Evolutionary conservation across 2,329 filamentous ascomycete species (phyloP), one percentile per base, ranked within the genome.

Genomic region (Xylariales sp.): DNA sequence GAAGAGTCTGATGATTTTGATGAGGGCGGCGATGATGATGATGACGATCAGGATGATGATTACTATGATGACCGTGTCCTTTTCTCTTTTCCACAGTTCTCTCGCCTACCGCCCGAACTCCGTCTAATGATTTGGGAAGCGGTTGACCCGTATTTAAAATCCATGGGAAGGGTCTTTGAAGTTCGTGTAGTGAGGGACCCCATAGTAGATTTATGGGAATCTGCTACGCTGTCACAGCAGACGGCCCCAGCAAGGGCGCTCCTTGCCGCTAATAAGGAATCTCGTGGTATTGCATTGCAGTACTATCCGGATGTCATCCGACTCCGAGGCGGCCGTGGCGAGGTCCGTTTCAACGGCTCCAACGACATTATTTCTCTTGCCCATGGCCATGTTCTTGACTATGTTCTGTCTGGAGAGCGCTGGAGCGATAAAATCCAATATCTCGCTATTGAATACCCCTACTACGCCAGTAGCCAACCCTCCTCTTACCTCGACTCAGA

Each of bases 51-150:
- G 16, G 34, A 69, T 46, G 52, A 64, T n/a, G 57, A 64, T 16
- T 18, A 34, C 32, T 57, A 30, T 34, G 59, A 64, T 10, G 46
- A 59, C 18, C 18, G 12, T 16, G 4, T 28, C 7, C 52, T 61
- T 23, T 41, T 62, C 23, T 74, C 62, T 23, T 81, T 81, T 57
- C 77, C 77, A 5, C 78, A 80, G 30, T 81, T 81, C 66, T 68
- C 55, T 41, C 72, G 66, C 18, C 70, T 81, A 2, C 80, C 80
- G 1, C 62, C 72, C 7, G 80, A 81, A 64, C 75, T 81, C 12
- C 79, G 79, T 41, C 52, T 71, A 4, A 74, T 68, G 36, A 72
- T 81, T 45, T 81, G 80, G 80, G 75, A 77, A 18, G 70, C 74
- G 8, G 78, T 79, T 58, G 78, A 79, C 61, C 76, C 75, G 1